These are phyloP conservation scores for Ganoderma multipileum DNA, from an alignment of 1,284 basidiomycete genomes.

Conservation along the genomic window DNA sequence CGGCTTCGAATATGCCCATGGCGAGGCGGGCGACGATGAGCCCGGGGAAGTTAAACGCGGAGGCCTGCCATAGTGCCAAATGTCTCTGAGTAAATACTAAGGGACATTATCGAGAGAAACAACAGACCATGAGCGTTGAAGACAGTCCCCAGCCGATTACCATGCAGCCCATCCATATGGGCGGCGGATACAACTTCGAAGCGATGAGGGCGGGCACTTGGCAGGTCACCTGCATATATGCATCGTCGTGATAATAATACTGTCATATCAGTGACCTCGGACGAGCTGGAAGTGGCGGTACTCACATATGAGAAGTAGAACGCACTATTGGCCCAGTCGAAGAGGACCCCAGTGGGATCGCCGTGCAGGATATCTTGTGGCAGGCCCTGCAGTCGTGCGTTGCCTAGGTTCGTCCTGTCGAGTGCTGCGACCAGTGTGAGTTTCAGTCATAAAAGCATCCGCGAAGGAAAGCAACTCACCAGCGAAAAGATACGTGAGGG, in stretches of 20 bases:
- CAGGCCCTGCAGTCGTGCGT: constrained; percentile 76
- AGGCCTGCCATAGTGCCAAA: constrained; percentile 48
- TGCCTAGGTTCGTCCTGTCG: constrained; percentile 78
- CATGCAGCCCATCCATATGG: constrained; percentile 68
- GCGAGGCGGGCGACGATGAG: constrained; percentile 64
- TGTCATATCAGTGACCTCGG: not conserved
- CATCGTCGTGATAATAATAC: not conserved
- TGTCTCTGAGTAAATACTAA: not conserved
- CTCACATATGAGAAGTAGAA: constrained; percentile 81
- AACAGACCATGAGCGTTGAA: constrained; percentile 70
- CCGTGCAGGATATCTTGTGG: constrained; percentile 68
- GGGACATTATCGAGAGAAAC: not conserved
- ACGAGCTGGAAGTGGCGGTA: constrained; percentile 8
- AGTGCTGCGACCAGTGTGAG: constrained; percentile 52
- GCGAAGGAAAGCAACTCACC: constrained; percentile 48
- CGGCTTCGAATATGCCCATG: constrained; percentile 75
- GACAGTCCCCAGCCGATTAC: constrained; percentile 77
- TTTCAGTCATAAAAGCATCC: no score
- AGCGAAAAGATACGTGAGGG: constrained; percentile 73
- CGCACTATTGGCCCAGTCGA: constrained; percentile 77
- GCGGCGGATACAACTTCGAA: constrained; percentile 72
- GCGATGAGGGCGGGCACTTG: constrained; percentile 71
- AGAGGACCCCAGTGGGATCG: constrained; percentile 68
- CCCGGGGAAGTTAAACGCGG: constrained; percentile 62
- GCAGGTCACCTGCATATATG: constrained; percentile 58